Percentiles rank a stretch among this genome's conserved stretches.
Conservation (phyloP, 805 yeast species). For the Lachancea nothofagi region DNA sequence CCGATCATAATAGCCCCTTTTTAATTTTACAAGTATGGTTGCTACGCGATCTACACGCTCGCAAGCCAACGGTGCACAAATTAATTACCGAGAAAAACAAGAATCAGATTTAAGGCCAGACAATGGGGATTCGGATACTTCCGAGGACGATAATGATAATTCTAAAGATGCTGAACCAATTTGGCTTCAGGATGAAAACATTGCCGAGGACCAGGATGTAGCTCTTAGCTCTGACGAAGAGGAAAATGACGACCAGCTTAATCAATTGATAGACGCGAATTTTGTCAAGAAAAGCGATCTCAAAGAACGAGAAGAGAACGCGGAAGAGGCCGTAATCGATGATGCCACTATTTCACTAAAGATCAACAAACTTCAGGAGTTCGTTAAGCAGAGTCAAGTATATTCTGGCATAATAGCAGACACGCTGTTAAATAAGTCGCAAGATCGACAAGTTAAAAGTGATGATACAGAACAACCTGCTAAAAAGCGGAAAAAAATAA, state of each 20-base stretch:
- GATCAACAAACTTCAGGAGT: constrained; percentile 57
- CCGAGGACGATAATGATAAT: constrained; percentile 2
- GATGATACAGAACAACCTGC: constrained; percentile 9
- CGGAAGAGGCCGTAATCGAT: constrained; percentile 23
- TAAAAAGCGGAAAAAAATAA: constrained; percentile 16
- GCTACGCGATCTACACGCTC: constrained; percentile 1
- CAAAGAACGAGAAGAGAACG: constrained; percentile 12
- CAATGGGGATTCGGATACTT: constrained; percentile 13
- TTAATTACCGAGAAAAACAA: constrained; percentile 26
- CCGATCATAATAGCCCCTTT: no score
- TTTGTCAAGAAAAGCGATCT: constrained; percentile 1
- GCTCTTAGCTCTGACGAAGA: constrained; percentile 3
- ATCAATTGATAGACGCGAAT: constrained; percentile 11
- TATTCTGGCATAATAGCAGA: constrained; percentile 84
- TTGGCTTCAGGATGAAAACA: constrained; percentile 26
- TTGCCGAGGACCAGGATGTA: constrained; percentile 9
- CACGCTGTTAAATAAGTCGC: constrained; percentile 47
- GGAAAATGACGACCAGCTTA: constrained; percentile 21
- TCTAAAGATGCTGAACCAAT: constrained; percentile 15
- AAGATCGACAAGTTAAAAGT: constrained; percentile 27
- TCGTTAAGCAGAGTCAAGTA: constrained; percentile 83
- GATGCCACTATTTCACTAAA: constrained; percentile 49
- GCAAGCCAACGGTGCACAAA: neutral
- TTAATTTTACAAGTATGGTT: constrained; percentile 3
- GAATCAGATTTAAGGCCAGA: constrained; percentile 28